Base-by-base conservation (phyloP, 2,329 filamentous ascomycete genomes). In the Clarireedia monteithiana region DNA sequence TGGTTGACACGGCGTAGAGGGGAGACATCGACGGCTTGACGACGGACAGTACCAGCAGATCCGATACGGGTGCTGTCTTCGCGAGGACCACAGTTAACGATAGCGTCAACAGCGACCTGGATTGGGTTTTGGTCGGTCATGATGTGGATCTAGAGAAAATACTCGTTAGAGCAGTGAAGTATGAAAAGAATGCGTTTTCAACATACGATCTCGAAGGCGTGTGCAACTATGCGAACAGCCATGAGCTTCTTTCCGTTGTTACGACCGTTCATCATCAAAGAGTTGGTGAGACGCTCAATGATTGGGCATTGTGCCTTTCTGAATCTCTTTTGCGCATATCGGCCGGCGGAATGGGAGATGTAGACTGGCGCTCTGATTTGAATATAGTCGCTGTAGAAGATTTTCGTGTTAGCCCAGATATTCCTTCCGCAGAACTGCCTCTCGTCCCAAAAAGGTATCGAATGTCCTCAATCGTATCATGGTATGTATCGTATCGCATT, bases 161-260 rank as follows among this genome's bases (percentile, higher is more conserved):
- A 30, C 24, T 26, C 42, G 17, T 38, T 55, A 60, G 65, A 60
- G 51, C 24, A 42, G 34, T 1, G 2, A 34, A 52, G 40, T 46
- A 17, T 20, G 58, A 26, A 15, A 30, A 30, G 55, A 50, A 34
- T 50, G 48, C 58, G 54, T 23, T 55, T 23, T 30, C 50, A 64
- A 88, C 89, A 77, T 87, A 96, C 92, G 76, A 99, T 99, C 84
- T 99, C 95, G 80, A 99, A 99, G 71, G 92, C 79, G 84, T 99
- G 94, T 69, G 91, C 91, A 72, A 99, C 91, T 70, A 99, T 99
- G 80, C 94, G 91, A 77, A 97, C 92, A 74, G 94, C 95, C 91
- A 95, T 96, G 75, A 97, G 86, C 90, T 99, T 99, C 89, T 99
- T 99, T 80, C 94, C 94, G 89, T 96, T 99, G 89, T 99, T 99